These are phyloP conservation scores for Sanghuangporus sanghuang DNA, from an alignment of 1,284 basidiomycete species.

Conservation along the genomic window DNA sequence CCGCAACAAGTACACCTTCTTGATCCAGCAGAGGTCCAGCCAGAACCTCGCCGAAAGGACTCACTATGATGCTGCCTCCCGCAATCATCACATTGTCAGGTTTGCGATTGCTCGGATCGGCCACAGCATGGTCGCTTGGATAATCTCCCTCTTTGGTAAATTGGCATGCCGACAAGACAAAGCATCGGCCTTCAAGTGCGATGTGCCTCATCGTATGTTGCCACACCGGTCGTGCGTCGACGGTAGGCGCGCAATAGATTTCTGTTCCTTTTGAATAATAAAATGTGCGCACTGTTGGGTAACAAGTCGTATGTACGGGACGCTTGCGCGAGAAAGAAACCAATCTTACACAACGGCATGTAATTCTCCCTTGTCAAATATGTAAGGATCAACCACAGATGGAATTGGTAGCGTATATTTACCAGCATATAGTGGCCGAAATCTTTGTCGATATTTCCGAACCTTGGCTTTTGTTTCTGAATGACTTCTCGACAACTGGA, in stretches of 20 bases:
- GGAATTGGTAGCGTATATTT: conserved; percentile 20
- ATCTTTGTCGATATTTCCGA: conserved; percentile 36
- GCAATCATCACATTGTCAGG: conserved; percentile 58
- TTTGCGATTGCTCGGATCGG: conserved; percentile 33
- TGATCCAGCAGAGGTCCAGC: conserved; percentile 60
- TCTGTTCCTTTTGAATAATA: conserved; percentile 62
- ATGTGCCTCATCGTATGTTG: conserved; percentile 66
- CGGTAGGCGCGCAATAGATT: conserved; percentile 67
- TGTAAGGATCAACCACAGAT: not conserved
- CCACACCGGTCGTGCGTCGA: conserved; percentile 64
- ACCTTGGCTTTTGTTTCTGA: conserved; percentile 22
- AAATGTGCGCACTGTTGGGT: conserved; percentile 44
- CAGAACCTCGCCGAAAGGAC: conserved; percentile 60
- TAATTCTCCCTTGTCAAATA: conserved; percentile 58
- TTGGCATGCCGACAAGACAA: conserved; percentile 66
- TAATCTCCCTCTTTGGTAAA: conserved; percentile 59
- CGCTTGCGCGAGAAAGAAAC: not conserved
- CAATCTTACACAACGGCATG: conserved; percentile 57
- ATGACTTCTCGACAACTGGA: conserved; percentile 37
- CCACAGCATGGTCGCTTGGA: conserved; percentile 49
- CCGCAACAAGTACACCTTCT: conserved; percentile 61
- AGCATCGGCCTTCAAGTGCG: conserved; percentile 72
- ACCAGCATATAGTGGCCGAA: conserved; percentile 67
- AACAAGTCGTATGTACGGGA: not conserved
- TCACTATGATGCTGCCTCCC: conserved; percentile 66